Base-by-base conservation (phyloP, 2,329 filamentous ascomycete species). In the Diaporthe vaccinii region DNA sequence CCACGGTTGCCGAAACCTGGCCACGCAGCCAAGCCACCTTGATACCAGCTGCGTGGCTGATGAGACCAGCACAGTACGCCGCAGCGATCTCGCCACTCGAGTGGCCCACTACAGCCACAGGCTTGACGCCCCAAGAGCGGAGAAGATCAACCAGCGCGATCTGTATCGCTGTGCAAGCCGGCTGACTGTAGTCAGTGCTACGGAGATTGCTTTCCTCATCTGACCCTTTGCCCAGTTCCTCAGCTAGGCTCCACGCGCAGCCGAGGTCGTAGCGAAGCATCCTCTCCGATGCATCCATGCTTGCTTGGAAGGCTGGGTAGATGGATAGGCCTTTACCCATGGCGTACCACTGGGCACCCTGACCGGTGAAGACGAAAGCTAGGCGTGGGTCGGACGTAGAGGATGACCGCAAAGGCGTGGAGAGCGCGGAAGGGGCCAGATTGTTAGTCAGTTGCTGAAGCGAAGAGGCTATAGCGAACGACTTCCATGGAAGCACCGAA, bases 21-120 rank as follows among this genome's bases (percentile, higher is more conserved):
- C 86, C 87, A 34, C 87, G 82, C 77, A 86, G 84, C 79, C 90
- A 91, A 0, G 89, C 89, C 17, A 88, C 83, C 0, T 83, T 82
- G 80, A 75, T 53, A 2, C 51, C 55, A 7, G 67, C 34, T 0
- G 31, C 67, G 8, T 75, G 73, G 31, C 65, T 55, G 36, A 75
- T 62, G 14, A 72, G 62, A 0, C 73, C 73, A 1, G 73, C 73
- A 15, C 44, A 55, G 74, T 84, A 86, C 0, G 84, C 84, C 15
- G 83, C 85, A 0, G 81, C 84, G 22, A 86, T 84, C 74, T 86
- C 84, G 3, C 85, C 85, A 15, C 80, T 82, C 1, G 84, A 85
- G 72, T 86, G 85, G 0, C 85, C 84, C 1, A 83, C 77, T 6
- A 86, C 82, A 1, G 81, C 81, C 2, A 76, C 28, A 0, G 84